phyloP scores from a whole-genome alignment of 2,329 filamentous ascomycete genomes.

The Exophiala bonariae region DNA sequence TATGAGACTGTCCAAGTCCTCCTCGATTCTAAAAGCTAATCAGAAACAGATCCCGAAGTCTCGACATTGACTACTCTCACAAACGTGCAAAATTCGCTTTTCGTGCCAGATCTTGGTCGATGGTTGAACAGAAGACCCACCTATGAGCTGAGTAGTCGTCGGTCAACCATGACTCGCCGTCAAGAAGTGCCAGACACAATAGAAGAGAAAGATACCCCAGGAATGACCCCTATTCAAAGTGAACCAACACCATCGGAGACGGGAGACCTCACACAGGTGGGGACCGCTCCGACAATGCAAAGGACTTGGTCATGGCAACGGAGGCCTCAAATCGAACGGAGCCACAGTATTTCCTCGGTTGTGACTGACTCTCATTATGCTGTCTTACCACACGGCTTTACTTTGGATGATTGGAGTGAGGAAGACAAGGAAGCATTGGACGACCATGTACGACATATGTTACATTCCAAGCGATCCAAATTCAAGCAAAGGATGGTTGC shows the following conservation, averaged over 20 bases:
- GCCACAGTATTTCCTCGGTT: constrained; percentile 66
- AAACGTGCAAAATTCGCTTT: constrained; percentile 87
- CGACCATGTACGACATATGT: constrained; percentile 82
- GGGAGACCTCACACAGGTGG: constrained; percentile 25
- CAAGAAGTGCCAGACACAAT: constrained; percentile 2
- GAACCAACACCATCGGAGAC: constrained; percentile 32
- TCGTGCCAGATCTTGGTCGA: constrained; percentile 76
- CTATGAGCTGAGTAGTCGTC: constrained; percentile 58
- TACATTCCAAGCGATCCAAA: constrained; percentile 76
- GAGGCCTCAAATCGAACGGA: constrained; percentile 26
- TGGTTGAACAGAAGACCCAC: constrained; percentile 76
- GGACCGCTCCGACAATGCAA: constrained; percentile 11
- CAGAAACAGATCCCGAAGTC: constrained; percentile 70
- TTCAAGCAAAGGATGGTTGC: constrained; percentile 79
- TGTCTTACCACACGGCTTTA: constrained; percentile 72
- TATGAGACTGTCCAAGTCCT: constrained; percentile 37
- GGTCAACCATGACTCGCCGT: constrained; percentile 8
- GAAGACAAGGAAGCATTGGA: constrained; percentile 76
- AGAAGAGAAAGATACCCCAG: constrained; percentile 4
- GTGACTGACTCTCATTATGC: constrained; percentile 73
- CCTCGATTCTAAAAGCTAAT: constrained; percentile 30
- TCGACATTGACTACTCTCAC: constrained; percentile 80
- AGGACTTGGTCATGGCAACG: constrained; percentile 25
- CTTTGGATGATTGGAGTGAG: constrained; percentile 71
- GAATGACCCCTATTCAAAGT: constrained; percentile 51